phyloP scores from a whole-genome alignment of 805 yeast species.

The Metschnikowia lochheadii region DNA sequence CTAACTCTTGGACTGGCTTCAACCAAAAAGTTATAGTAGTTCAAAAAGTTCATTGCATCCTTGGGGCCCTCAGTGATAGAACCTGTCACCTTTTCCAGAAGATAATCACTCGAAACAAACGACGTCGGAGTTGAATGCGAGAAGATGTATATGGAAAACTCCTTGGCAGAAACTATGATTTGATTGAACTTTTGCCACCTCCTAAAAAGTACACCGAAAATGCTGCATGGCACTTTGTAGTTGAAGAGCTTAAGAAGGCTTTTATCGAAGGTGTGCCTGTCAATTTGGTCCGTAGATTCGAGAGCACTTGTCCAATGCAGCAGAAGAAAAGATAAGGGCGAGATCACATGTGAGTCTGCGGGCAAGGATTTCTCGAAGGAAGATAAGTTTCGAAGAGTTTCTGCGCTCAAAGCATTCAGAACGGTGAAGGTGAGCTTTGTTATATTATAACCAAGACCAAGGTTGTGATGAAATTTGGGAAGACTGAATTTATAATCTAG shows the following conservation, averaged over 20 bases:
- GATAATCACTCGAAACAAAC: background rate
- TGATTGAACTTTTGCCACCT: background rate
- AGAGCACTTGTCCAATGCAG: background rate
- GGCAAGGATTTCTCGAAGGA: conserved; percentile 9
- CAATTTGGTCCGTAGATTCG: background rate
- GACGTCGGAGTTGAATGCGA: background rate
- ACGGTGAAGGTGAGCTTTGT: conserved; percentile 8
- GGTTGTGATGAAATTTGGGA: background rate
- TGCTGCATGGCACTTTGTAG: background rate
- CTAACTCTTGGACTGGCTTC: background rate
- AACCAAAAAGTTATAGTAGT: background rate
- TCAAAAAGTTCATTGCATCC: background rate
- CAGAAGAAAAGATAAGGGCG: conserved; percentile 12
- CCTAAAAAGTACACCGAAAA: background rate
- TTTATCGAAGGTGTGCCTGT: background rate
- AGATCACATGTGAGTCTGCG: conserved; percentile 7
- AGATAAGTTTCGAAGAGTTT: conserved; percentile 6
- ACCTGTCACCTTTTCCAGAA: background rate
- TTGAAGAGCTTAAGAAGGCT: conserved; percentile 1
- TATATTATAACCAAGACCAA: background rate
- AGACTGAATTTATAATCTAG: background rate
- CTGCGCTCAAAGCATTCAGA: conserved; percentile 9
- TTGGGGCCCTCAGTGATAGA: background rate
- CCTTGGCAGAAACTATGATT: background rate
- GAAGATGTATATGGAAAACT: background rate